A percentile compares a stretch with the other conserved stretches of the same genome.
Conservation (phyloP, 1,284 basidiomycete genomes). For the Bondarzewia mesenterica region DNA sequence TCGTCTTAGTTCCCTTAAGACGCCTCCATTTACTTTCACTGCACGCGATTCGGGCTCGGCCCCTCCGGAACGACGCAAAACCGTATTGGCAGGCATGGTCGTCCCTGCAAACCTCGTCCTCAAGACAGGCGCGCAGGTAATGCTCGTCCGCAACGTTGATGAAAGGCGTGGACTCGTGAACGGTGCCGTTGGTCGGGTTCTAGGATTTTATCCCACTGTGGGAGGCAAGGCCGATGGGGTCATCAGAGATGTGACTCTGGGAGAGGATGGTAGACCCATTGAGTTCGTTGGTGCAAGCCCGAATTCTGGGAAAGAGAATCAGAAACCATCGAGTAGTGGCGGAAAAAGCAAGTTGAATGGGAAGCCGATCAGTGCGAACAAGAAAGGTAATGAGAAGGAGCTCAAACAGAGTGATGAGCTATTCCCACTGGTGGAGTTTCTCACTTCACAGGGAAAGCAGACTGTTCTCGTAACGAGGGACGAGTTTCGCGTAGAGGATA, state of each 20-base stretch:
- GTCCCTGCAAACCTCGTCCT: conserved; percentile 54
- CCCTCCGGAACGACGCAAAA: conserved; percentile 40
- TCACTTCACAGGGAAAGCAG: conserved; percentile 53
- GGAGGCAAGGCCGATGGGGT: conserved; percentile 18
- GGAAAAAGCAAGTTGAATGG: conserved; percentile 1
- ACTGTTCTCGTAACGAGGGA: conserved; percentile 41
- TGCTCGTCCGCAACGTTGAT: conserved; percentile 78
- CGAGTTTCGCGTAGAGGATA: conserved; percentile 38
- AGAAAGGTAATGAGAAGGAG: conserved; percentile 17
- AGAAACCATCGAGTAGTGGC: conserved; percentile 11
- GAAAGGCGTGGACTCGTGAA: conserved; percentile 57
- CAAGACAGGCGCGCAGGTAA: conserved; percentile 48
- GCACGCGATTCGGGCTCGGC: conserved; percentile 16
- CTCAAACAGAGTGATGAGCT: conserved; percentile 27
- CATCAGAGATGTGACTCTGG: conserved; percentile 23
- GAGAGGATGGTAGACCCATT: conserved; percentile 26
- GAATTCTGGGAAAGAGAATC: conserved; percentile 10
- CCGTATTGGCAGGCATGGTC: conserved; percentile 70
- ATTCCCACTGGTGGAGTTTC: conserved; percentile 76
- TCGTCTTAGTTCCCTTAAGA: conserved; percentile 23
- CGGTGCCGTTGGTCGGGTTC: conserved; percentile 61
- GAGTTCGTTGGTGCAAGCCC: conserved; percentile 19
- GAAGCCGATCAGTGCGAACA: conserved; percentile 2
- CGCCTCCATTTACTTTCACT: conserved; percentile 7
- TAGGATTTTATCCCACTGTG: conserved; percentile 34